A percentile compares a stretch with the other conserved stretches of the same genome.
phyloP scores from a whole-genome alignment of 371 early-diverging fungal genomes.

The Syncephalis plumigaleata region DNA sequence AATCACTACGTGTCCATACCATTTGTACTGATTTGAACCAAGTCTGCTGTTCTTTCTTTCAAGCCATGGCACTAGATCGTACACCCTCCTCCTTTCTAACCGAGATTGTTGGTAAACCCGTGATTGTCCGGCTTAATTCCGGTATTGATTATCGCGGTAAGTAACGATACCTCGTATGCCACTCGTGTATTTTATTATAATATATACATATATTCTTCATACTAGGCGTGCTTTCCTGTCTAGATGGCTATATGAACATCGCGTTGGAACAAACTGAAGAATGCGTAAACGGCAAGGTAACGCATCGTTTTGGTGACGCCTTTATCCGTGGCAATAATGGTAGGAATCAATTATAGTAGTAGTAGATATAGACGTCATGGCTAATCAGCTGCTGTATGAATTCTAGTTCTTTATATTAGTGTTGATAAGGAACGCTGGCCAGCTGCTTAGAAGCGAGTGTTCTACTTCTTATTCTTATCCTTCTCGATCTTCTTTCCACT shows the following conservation, averaged over 20 bases:
- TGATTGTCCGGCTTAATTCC: slow-evolving; percentile 83
- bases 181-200: background rate
- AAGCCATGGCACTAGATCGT: no score
- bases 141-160: slow-evolving; percentile 87
- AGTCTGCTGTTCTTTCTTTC: no score
- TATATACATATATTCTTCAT: background rate
- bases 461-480: no score
- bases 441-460: no score
- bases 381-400: no score
- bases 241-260: slow-evolving; percentile 99
- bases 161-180: background rate
- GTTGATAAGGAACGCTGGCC: no score
- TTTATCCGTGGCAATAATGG: slow-evolving; percentile 97
- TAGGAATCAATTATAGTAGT: slow-evolving; percentile 11
- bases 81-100: slow-evolving; percentile 72
- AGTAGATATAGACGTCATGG: no score
- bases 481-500: no score
- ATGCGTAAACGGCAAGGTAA: slow-evolving; percentile 78
- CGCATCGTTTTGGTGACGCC: slow-evolving; percentile 85
- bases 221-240: slow-evolving; percentile 76
- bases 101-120: slow-evolving; percentile 59
- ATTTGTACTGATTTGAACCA: no score
- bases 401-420: no score
- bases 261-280: slow-evolving; percentile 93
- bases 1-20: no score